Evolutionary conservation across 176 grass and related monocot genomes (phyloP).

Genomic region (Oryza officinalis): DNA sequence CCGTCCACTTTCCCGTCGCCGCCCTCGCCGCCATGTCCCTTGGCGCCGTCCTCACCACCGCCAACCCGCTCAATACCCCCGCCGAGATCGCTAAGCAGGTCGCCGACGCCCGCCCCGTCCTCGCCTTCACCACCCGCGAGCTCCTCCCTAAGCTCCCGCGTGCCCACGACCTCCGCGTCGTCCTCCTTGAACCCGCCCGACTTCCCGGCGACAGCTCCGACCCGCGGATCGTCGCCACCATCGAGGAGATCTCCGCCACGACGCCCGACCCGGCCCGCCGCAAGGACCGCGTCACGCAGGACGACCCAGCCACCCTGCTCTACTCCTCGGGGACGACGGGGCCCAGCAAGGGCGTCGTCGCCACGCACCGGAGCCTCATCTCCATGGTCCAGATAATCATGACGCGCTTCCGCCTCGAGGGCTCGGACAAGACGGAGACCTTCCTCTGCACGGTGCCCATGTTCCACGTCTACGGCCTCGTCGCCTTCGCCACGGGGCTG

Average conservation of each 20-base stretch:
- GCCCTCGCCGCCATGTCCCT: conserved; percentile 85
- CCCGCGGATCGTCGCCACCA: conserved; percentile 62
- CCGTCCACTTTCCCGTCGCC: conserved; percentile 82
- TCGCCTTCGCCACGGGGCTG: conserved; percentile 86
- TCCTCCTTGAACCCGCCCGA: conserved; percentile 58
- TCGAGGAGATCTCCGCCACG: conserved; percentile 66
- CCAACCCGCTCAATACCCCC: conserved; percentile 84
- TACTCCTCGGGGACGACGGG: conserved; percentile 97
- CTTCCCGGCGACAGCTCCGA: conserved; percentile 21
- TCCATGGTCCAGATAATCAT: conserved; percentile 94
- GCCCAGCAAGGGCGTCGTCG: conserved; percentile 89
- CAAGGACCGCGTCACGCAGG: conserved; percentile 57
- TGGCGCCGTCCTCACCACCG: conserved; percentile 80
- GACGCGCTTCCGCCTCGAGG: conserved; percentile 81
- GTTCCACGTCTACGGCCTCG: conserved; percentile 96
- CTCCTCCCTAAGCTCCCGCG: conserved; percentile 65
- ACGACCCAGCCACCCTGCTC: conserved; percentile 85
- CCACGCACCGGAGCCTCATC: conserved; percentile 89
- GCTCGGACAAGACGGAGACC: conserved; percentile 36
- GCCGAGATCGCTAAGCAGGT: conserved; percentile 86
- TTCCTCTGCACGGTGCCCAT: conserved; percentile 98
- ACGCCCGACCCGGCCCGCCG: conserved; percentile 38
- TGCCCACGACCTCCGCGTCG: conserved; percentile 40
- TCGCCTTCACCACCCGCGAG: conserved; percentile 77
- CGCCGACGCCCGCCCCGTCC: conserved; percentile 67